phyloP scores from a whole-genome alignment of 2,329 filamentous ascomycete genomes.

The Cytospora piceae region DNA sequence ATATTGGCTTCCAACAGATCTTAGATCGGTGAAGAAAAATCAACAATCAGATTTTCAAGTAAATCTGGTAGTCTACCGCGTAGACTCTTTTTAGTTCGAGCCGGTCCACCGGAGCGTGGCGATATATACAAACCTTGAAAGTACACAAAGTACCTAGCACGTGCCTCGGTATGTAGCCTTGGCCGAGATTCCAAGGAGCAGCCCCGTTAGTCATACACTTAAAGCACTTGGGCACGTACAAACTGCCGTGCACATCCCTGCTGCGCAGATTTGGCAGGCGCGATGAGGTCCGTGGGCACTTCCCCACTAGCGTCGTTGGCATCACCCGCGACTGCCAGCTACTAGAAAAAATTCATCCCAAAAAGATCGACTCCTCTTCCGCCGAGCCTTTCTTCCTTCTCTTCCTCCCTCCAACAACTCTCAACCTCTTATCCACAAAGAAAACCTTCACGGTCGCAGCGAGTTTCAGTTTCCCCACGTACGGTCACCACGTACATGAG shows the following conservation, averaged over 20 bases:
- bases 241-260: neutral
- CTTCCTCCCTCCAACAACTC: slow-evolving; percentile 45
- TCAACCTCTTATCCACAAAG: slow-evolving; percentile 52
- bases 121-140: too few relatives aligned
- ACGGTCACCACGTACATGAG: slow-evolving; percentile 59
- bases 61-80: too few relatives aligned
- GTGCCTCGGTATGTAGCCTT: too few relatives aligned
- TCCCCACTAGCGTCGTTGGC: slow-evolving; percentile 17
- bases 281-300: slow-evolving; percentile 16
- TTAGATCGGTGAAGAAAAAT: too few relatives aligned
- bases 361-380: slow-evolving; percentile 20
- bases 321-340: slow-evolving; percentile 20
- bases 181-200: neutral
- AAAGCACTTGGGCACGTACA: neutral
- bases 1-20: too few relatives aligned
- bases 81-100: too few relatives aligned
- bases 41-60: too few relatives aligned
- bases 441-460: slow-evolving; percentile 46
- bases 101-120: neutral
- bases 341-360: slow-evolving; percentile 28
- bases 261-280: neutral
- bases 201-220: neutral
- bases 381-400: slow-evolving; percentile 34
- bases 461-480: slow-evolving; percentile 51
- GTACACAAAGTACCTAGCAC: neutral